phyloP scores from a whole-genome alignment of 1,284 basidiomycete species.

The Pseudozyma thailandica region DNA sequence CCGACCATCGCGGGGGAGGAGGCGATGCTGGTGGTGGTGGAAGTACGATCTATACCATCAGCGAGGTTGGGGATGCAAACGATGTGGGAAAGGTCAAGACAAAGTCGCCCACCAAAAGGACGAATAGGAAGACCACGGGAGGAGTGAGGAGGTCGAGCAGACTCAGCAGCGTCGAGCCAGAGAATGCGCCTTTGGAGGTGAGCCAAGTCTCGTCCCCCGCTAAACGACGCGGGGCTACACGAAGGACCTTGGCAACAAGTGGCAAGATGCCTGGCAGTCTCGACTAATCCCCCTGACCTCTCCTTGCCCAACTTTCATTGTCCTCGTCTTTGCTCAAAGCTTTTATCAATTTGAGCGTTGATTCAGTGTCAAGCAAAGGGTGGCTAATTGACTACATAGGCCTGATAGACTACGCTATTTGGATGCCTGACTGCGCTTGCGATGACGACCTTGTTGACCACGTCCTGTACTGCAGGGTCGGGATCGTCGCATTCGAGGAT shows the following conservation, averaged over 20 bases:
- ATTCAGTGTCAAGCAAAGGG: neutral
- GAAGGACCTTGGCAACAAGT: neutral
- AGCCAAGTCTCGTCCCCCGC: conserved; percentile 16
- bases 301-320: neutral
- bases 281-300: conserved; percentile 10
- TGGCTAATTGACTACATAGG: conserved; percentile 31
- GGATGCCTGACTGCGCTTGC: conserved; percentile 31
- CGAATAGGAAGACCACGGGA: neutral
- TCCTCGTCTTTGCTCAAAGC: neutral
- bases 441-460: conserved; percentile 40
- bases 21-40: conserved; percentile 7
- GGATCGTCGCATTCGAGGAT: conserved; percentile 33
- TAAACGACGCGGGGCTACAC: conserved; percentile 6
- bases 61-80: conserved; percentile 34
- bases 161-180: conserved; percentile 36
- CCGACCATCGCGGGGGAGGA: conserved; percentile 1
- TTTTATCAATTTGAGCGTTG: too few species aligned
- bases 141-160: conserved; percentile 36
- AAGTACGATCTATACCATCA: conserved; percentile 49
- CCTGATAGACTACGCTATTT: conserved; percentile 27
- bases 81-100: neutral
- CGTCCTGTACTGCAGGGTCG: conserved; percentile 26
- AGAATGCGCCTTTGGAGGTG: conserved; percentile 4
- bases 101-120: conserved; percentile 8
- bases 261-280: conserved; percentile 40